These are phyloP conservation scores for Artemisia argyi DNA, from an alignment of 129 eudicot genomes.

Conservation along the genomic window DNA sequence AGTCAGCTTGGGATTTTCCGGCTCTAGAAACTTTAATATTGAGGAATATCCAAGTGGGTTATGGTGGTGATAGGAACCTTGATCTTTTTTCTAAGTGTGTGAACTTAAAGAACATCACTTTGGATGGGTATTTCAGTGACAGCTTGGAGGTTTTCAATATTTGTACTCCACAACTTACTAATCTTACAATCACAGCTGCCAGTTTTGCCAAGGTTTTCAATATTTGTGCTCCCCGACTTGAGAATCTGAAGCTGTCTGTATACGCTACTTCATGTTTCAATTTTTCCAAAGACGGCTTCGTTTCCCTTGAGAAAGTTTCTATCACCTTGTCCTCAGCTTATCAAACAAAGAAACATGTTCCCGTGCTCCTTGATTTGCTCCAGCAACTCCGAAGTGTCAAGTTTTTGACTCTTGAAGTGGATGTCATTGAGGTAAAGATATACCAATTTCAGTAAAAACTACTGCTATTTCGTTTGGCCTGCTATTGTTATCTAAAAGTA, in stretches of 20 bases:
- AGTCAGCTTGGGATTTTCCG: slow-evolving; percentile 17
- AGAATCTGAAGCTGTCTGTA: no score
- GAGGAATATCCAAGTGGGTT: neutral
- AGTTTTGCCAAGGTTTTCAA: no score
- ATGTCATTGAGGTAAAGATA: neutral
- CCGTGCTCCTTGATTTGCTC: neutral
- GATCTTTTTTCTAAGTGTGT: slow-evolving; percentile 15
- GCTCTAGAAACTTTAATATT: slow-evolving; percentile 2
- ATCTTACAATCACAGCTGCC: no score
- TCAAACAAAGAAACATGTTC: neutral
- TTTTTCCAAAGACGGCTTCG: no score
- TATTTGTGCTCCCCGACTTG: no score
- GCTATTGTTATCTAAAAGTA: no score
- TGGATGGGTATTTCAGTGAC: neutral
- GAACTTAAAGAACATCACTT: slow-evolving; percentile 13
- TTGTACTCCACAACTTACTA: no score
- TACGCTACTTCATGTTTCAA: no score
- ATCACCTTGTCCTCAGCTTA: no score
- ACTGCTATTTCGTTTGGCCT: no score
- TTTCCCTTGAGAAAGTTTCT: no score
- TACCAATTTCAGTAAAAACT: neutral
- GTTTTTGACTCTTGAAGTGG: neutral
- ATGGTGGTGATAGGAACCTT: neutral
- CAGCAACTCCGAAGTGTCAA: neutral
- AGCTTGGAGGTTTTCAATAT: neutral